Evolutionary conservation across 352 stramenopile genomes (phyloP).

Genomic region (Globisporangium parvum): DNA sequence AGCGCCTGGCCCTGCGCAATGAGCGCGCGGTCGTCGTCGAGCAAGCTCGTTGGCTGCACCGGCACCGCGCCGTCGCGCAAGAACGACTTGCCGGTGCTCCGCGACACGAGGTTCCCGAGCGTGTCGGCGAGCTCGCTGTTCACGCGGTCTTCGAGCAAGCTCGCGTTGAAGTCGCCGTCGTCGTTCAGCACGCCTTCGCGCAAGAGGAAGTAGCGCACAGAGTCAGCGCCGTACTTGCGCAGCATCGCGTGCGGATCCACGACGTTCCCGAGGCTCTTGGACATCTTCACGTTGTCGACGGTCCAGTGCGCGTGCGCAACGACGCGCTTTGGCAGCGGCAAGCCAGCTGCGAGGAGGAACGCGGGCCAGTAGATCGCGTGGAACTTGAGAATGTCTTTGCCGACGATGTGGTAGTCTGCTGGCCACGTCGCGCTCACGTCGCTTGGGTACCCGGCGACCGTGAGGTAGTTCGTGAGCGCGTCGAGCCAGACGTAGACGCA

Average conservation of each 20-base stretch:
- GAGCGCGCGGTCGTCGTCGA: constrained; percentile 40
- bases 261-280: constrained; percentile 98
- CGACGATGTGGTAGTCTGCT: constrained; percentile 90
- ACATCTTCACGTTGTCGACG: constrained; percentile 98
- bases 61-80: constrained; percentile 46
- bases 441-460: constrained; percentile 89
- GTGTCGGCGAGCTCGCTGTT: constrained; percentile 94
- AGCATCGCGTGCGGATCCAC: constrained; percentile 93
- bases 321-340: constrained; percentile 91
- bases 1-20: constrained; percentile 50
- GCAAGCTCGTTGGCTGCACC: constrained; percentile 27
- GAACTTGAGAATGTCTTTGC: constrained; percentile 99
- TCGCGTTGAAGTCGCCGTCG: constrained; percentile 89
- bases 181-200: constrained; percentile 92
- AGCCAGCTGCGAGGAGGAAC: constrained; percentile 90
- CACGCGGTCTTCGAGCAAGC: constrained; percentile 90
- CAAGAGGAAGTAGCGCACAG: constrained; percentile 91
- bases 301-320: constrained; percentile 99
- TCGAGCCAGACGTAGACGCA: constrained; percentile 99
- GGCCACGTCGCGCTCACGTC: constrained; percentile 45
- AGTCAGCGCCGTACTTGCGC: constrained; percentile 90
- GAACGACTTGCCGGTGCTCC: constrained; percentile 66
- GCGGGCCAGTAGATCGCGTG: constrained; percentile 98
- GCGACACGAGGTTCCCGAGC: constrained; percentile 85
- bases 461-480: constrained; percentile 98